Evolutionary conservation across 371 early-diverging fungal genomes (phyloP), one percentile per base, ranked within the genome.

Genomic region (Circinella minor): DNA sequence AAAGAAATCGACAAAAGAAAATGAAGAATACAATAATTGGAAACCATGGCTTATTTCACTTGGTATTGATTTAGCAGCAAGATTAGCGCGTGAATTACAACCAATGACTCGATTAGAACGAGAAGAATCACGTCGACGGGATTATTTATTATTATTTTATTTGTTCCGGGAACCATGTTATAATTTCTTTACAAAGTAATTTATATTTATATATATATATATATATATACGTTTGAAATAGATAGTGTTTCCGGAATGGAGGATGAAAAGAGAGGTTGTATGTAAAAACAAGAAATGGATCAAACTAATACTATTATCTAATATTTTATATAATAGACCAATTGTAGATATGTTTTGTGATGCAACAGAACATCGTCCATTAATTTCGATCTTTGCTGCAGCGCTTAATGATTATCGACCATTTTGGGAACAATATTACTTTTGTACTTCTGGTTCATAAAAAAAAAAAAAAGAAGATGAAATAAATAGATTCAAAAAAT

Each of bases 381-480:
- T 82, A 15, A 63, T 80, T 27, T 82, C 82, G 11, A 71, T 82
- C 27, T 49, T 82, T 10, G 74, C 47, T 77, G 81, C 79, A 38
- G 82, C 79, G 27, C 60, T 82, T 18, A 78, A 78, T 63, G 82
- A 82, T 61, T 82, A 82, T 68, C 65, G 77, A 54, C 77, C 79
- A 38, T 78, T 82, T 34, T 82, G 83, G 83, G 81, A 82, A 62
- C 77, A 77, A 18, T 75, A 66, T 37, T 82, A 80, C 66, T 82
- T 82, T 63, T 80, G 80, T 55, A 82, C 82, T 15, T 63, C 82
- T 8, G 82, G 72, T 18, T 82, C 82, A 64, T 80, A 74, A 65
- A 65, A 14, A 61, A 10, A 36, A 49, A n/a, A 4, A 46, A 46
- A 15, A 60, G 36, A 15, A 37, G 11, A 1, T 34, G 20, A 11